A percentile compares a stretch with the other conserved stretches of the same genome.
These are phyloP conservation scores for Acaromyces ingoldii DNA, from an alignment of 1,284 basidiomycete genomes.

Conservation along the genomic window DNA sequence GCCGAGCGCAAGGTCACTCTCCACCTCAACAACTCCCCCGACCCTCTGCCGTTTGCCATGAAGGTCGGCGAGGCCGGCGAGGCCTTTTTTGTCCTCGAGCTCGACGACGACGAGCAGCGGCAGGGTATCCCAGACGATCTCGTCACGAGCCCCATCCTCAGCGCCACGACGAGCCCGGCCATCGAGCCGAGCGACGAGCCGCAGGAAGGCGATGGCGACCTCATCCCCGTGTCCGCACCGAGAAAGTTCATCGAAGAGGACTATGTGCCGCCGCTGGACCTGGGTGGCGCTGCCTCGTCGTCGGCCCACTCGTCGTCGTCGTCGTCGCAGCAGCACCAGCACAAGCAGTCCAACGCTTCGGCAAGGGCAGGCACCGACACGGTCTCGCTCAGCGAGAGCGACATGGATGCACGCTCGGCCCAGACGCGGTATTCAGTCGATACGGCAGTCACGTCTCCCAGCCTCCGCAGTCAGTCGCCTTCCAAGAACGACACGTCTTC, in stretches of 20 bases:
- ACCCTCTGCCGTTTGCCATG: slow-evolving; percentile 84
- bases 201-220: slow-evolving; percentile 9
- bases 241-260: slow-evolving; percentile 4
- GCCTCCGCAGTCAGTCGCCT: too few relatives aligned
- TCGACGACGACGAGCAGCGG: slow-evolving; percentile 61
- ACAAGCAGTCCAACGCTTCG: too few relatives aligned
- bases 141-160: slow-evolving; percentile 72
- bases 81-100: slow-evolving; percentile 98
- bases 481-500: too few relatives aligned
- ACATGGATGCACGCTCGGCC: too few relatives aligned
- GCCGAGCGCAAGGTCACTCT: slow-evolving; percentile 72
- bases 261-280: slow-evolving; percentile 2
- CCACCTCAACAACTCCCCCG: slow-evolving; percentile 44
- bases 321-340: too few relatives aligned
- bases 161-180: slow-evolving; percentile 43
- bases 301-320: too few relatives aligned
- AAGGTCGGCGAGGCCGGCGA: slow-evolving; percentile 98
- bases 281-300: slow-evolving; percentile 1
- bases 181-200: slow-evolving; percentile 5
- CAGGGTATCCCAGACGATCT: slow-evolving; percentile 81
- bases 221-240: background rate
- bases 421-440: too few relatives aligned
- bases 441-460: too few relatives aligned
- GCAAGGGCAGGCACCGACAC: too few relatives aligned
- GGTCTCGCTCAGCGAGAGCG: too few relatives aligned